Conservation (phyloP, 805 yeast genomes). For the Lipomyces oligophaga region DNA sequence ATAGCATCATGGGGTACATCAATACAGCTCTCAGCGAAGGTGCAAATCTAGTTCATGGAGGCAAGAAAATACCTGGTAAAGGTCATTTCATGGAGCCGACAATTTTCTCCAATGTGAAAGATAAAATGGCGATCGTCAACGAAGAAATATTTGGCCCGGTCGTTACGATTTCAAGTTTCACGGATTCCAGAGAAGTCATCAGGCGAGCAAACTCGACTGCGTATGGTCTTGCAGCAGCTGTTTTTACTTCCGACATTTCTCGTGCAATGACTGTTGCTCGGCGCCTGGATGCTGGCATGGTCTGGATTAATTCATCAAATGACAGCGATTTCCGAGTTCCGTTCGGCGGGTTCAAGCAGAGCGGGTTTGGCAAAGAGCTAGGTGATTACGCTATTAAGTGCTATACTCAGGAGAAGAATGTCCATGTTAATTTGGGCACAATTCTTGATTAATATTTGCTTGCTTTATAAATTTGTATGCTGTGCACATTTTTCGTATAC, state of each 20-base stretch:
- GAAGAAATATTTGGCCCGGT: conserved; percentile 93
- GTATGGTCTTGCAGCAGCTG: conserved; percentile 80
- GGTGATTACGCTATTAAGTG: conserved; percentile 82
- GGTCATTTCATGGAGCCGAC: conserved; percentile 67
- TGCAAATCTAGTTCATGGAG: conserved; percentile 76
- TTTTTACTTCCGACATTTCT: conserved; percentile 65
- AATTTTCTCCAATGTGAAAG: conserved; percentile 65
- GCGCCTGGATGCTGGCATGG: conserved; percentile 61
- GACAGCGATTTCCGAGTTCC: conserved; percentile 84
- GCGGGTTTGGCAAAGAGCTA: conserved; percentile 92
- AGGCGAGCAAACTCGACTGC: conserved; percentile 64
- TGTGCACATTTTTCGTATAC: no score
- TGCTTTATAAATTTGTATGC: no score
- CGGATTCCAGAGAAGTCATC: conserved; percentile 63
- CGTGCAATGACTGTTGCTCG: conserved; percentile 62
- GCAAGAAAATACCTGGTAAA: conserved; percentile 42
- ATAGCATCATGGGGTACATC: conserved; percentile 69
- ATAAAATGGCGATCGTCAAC: conserved; percentile 59
- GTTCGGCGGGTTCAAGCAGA: conserved; percentile 87
- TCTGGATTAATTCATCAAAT: conserved; percentile 67
- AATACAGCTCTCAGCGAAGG: conserved; percentile 77
- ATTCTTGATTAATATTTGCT: no score
- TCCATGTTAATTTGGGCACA: conserved; percentile 40
- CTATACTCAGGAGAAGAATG: conserved; percentile 84
- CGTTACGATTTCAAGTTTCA: conserved; percentile 62